Evolutionary conservation across 805 yeast genomes (phyloP), one percentile per base, ranked within the genome.

Genomic region (Saturnispora bothae): DNA sequence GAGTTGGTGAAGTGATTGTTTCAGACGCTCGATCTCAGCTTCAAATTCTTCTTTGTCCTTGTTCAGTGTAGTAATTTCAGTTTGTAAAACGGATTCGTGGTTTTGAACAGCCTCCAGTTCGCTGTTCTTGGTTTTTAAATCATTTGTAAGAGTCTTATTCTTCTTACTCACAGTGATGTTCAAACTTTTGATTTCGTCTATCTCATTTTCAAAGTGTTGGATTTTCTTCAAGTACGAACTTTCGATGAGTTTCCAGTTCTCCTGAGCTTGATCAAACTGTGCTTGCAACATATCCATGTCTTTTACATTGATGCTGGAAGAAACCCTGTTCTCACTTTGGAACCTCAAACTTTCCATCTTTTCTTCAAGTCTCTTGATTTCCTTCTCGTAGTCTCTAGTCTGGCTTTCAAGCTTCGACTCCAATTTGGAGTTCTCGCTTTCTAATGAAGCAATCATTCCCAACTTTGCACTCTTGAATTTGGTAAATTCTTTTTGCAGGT

Each of bases 191-290:
- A 65, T 46, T 5, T 55, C 57, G 26, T 64, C 69, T 6, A 71
- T 52, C 37, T 74, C 75, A 34, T 50, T 53, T 41, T 71, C 69
- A n/a, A 69, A 46, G 13, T 48, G 41, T 4, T 69, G 54, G 15
- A 78, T 64, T 41, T 69, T 71, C 7, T 60, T 54, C 43, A 67
- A 61, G 42, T 85, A 64, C 3, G 75, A 65, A 28, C 80, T 69
- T 56, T 92, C 96, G 31, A 85, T 76, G 15, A 76, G 63, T 40
- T 80, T 78, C 94, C 95, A 84, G 54, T 80, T 83, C 45, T 78
- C 84, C 40, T 79, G 79, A 0, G 89, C 81, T 13, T 77, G 69
- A 6, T 82, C 70, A 46, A 83, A 79, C 54, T 86, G 92, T 3
- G 72, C 62, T 50, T 81, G 86, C 16, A 83, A 51, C 13, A 68